A percentile compares a stretch with the other conserved stretches of the same genome.
phyloP scores from a whole-genome alignment of 208 protist genomes.

The Leishmania gerbilli region DNA sequence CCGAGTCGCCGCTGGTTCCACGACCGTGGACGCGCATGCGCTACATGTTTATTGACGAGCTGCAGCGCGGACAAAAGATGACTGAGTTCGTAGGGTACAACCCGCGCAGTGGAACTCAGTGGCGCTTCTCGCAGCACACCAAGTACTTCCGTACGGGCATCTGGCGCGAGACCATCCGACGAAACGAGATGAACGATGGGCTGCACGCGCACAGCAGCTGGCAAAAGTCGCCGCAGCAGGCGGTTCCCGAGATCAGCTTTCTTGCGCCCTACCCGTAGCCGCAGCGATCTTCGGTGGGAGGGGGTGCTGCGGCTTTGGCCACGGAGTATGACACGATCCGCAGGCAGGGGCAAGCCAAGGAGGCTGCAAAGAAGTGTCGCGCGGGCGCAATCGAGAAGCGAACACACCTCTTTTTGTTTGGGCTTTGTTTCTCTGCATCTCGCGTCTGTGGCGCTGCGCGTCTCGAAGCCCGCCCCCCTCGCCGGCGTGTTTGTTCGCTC shows the following conservation, averaged over 20 bases:
- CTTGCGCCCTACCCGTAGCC: constrained; percentile 71
- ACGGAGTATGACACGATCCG: not conserved
- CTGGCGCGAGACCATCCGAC: constrained; percentile 85
- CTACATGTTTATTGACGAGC: constrained; percentile 92
- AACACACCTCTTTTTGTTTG: not conserved
- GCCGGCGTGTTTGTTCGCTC: not conserved
- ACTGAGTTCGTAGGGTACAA: constrained; percentile 92
- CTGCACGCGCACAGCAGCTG: constrained; percentile 87
- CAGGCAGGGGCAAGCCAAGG: not conserved
- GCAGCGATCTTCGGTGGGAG: not conserved
- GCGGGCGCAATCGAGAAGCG: not conserved
- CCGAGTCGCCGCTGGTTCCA: constrained; percentile 83
- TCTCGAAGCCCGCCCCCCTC: not conserved
- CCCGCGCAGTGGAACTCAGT: constrained; percentile 77
- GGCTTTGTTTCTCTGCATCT: not conserved
- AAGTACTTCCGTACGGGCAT: constrained; percentile 86
- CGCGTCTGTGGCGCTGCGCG: not conserved
- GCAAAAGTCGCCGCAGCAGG: constrained; percentile 90
- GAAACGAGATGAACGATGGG: constrained; percentile 90
- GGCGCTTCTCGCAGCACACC: constrained; percentile 90
- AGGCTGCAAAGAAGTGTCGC: not conserved
- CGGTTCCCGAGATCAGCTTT: constrained; percentile 86
- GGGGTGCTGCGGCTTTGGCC: not conserved
- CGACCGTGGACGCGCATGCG: constrained; percentile 87
- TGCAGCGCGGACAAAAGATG: constrained; percentile 83